A percentile compares a stretch with the other conserved stretches of the same genome.
These are phyloP conservation scores for Teunomyces atbi DNA, from an alignment of 805 yeast genomes.

Conservation along the genomic window DNA sequence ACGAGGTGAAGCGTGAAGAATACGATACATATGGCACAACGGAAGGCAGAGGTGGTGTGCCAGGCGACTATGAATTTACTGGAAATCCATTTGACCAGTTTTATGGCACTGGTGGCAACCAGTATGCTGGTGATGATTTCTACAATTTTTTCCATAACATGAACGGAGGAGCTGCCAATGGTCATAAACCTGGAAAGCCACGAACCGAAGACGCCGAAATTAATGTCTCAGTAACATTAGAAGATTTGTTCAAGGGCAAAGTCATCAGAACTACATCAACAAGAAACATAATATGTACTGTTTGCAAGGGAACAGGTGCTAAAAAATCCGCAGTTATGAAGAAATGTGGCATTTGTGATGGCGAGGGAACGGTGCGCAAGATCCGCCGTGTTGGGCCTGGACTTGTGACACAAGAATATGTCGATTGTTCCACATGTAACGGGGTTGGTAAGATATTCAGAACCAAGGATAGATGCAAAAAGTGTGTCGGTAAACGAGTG, in stretches of 20 bases:
- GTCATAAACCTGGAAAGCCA: conserved; percentile 17
- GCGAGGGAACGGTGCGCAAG: conserved; percentile 62
- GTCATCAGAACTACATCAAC: conserved; percentile 69
- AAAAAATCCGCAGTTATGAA: conserved; percentile 54
- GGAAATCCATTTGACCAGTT: conserved; percentile 41
- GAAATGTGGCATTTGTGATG: conserved; percentile 68
- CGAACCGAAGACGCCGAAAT: conserved; percentile 69
- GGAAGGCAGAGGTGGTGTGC: conserved; percentile 22
- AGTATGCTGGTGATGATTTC: conserved; percentile 72
- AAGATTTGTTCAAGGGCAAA: conserved; percentile 79
- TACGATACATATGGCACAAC: conserved; percentile 58
- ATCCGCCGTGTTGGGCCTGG: conserved; percentile 73
- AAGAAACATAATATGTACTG: conserved; percentile 67
- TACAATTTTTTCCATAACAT: conserved; percentile 60
- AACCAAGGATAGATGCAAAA: conserved; percentile 71
- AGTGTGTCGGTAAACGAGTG: conserved; percentile 65
- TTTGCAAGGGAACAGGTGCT: conserved; percentile 78
- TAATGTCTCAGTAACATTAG: conserved; percentile 61
- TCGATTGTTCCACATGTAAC: conserved; percentile 64
- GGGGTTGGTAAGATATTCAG: conserved; percentile 65
- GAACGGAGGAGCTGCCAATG: conserved; percentile 25
- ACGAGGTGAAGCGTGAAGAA: conserved; percentile 57
- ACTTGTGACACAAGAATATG: conserved; percentile 59
- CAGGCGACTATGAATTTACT: conserved; percentile 15
- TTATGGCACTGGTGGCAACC: conserved; percentile 35